These are phyloP conservation scores for Jatropha multifida DNA, from an alignment of 441 rosid species.

Conservation along the genomic window DNA sequence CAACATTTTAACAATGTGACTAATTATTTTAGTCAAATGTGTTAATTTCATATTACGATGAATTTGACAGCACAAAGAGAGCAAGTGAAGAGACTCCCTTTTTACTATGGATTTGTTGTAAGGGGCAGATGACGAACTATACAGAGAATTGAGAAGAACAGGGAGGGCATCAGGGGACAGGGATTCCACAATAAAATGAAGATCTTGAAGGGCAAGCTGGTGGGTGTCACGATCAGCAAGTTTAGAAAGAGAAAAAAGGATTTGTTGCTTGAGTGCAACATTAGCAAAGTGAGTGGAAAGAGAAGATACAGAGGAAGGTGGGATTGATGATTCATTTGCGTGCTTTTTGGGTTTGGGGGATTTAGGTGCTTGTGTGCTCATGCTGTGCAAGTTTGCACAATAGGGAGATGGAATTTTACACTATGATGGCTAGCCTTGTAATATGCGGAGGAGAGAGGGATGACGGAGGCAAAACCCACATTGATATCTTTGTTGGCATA, in stretches of 20 bases:
- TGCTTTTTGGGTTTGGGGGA: constrained; percentile 34
- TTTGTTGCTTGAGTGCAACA: constrained; percentile 74
- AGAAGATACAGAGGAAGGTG: constrained; percentile 37
- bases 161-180: constrained; percentile 60
- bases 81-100: constrained; percentile 64
- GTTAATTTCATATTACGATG: constrained; percentile 53
- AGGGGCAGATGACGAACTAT: constrained; percentile 40
- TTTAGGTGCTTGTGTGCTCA: constrained; percentile 52
- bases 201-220: constrained; percentile 79
- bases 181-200: constrained; percentile 57
- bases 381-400: constrained; percentile 16
- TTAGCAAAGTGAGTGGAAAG: constrained; percentile 64
- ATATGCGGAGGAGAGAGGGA: neutral
- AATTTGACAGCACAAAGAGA: constrained; percentile 49
- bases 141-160: constrained; percentile 73
- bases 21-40: constrained; percentile 54
- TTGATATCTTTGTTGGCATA: neutral
- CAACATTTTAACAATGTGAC: constrained; percentile 57
- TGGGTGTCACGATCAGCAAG: constrained; percentile 80
- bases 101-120: constrained; percentile 71
- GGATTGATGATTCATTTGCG: constrained; percentile 18
- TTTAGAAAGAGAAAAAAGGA: constrained; percentile 71
- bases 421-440: neutral
- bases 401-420: neutral
- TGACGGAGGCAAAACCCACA: neutral